A percentile compares a stretch with the other conserved stretches of the same genome.
phyloP scores from a whole-genome alignment of 352 stramenopile genomes.

The Phytophthora kernoviae region DNA sequence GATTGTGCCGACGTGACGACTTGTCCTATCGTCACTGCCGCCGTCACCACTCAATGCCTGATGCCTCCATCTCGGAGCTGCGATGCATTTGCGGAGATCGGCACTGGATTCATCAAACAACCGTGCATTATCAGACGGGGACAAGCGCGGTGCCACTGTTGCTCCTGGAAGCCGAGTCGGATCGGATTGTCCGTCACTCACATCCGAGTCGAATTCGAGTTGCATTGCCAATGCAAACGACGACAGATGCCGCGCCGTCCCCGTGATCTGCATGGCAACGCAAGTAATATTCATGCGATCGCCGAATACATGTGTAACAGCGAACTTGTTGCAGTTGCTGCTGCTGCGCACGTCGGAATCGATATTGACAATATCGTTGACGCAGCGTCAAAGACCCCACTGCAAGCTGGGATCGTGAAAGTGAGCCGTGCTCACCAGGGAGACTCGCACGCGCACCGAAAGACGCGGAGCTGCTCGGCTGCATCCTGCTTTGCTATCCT shows the following conservation, averaged over 20 bases:
- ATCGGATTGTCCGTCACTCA: background rate
- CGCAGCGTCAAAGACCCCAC: background rate
- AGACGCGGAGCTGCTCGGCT: background rate
- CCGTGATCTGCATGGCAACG: too few relatives aligned
- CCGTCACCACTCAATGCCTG: background rate
- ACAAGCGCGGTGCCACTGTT: constrained; percentile 29
- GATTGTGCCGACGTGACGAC: constrained; percentile 18
- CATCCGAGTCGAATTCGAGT: too few relatives aligned
- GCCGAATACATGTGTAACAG: too few relatives aligned
- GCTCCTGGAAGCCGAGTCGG: background rate
- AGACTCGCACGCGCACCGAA: background rate
- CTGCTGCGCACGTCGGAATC: background rate
- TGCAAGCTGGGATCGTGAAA: background rate
- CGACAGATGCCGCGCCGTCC: too few relatives aligned
- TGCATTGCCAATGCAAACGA: too few relatives aligned
- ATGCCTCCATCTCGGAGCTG: background rate
- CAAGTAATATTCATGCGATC: too few relatives aligned
- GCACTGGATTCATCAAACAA: constrained; percentile 9
- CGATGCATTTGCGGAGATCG: constrained; percentile 16
- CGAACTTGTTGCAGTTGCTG: background rate
- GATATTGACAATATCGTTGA: background rate
- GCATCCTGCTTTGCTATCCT: too few relatives aligned
- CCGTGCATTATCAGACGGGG: constrained; percentile 35
- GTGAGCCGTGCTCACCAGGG: background rate
- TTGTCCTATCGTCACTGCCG: constrained; percentile 2